Percentiles rank a stretch among this genome's conserved stretches.
Evolutionary conservation across 202 grass and related monocot species (phyloP).

Genomic region (Eragrostis tef): DNA sequence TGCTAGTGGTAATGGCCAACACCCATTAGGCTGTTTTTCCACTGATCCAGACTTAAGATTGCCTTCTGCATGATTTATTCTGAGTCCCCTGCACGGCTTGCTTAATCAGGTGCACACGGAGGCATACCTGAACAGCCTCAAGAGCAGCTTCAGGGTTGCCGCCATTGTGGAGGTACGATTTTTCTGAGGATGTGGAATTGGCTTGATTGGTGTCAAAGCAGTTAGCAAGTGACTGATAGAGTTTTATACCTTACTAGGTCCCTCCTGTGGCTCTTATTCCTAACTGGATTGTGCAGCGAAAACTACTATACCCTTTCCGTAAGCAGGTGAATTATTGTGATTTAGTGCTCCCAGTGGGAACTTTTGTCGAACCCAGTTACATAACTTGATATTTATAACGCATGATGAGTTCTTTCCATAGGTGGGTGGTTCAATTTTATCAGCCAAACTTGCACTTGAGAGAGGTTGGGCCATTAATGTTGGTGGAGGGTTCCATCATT

Average conservation of each 20-base stretch:
- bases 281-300: slow-evolving; percentile 74
- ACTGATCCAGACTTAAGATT: not conserved
- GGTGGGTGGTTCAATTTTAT: slow-evolving; percentile 78
- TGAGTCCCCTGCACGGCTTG: slow-evolving; percentile 9
- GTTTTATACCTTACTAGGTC: slow-evolving; percentile 48
- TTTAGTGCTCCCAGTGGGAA: slow-evolving; percentile 10
- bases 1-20: slow-evolving; percentile 68
- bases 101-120: slow-evolving; percentile 73
- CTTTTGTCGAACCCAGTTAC: not conserved
- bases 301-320: slow-evolving; percentile 73
- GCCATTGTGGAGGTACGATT: slow-evolving; percentile 75
- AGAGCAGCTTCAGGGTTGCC: slow-evolving; percentile 76
- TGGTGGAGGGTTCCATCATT: slow-evolving; percentile 95
- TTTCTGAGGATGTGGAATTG: not conserved
- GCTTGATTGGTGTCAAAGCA: not conserved
- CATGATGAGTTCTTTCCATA: slow-evolving; percentile 10
- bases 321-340: slow-evolving; percentile 64
- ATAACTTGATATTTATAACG: slow-evolving; percentile 15
- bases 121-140: slow-evolving; percentile 69
- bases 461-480: slow-evolving; percentile 88
- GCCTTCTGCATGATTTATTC: not conserved
- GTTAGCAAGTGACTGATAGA: not conserved
- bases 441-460: slow-evolving; percentile 79
- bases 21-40: not conserved
- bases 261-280: slow-evolving; percentile 71